These are phyloP conservation scores for Pogostemon cablin DNA, from an alignment of 257 asterid genomes.

Conservation along the genomic window DNA sequence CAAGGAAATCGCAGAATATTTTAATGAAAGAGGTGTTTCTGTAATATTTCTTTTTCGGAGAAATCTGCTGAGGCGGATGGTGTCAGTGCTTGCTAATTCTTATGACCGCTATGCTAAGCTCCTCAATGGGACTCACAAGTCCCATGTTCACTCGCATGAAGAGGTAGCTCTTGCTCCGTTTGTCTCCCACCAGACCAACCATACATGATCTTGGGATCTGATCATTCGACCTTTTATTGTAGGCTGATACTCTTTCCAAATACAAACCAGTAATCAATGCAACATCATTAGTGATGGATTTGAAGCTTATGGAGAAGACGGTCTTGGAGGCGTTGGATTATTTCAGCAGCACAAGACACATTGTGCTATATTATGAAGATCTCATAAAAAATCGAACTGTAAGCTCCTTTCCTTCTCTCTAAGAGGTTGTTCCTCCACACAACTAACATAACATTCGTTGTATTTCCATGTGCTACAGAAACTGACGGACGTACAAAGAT, in stretches of 20 bases:
- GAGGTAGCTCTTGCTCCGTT: slow-evolving; percentile 46
- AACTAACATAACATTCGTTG: neutral
- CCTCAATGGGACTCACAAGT: slow-evolving; percentile 76
- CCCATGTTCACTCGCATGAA: slow-evolving; percentile 73
- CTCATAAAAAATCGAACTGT: slow-evolving; percentile 74
- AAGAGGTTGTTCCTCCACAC: no score
- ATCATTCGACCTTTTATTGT: slow-evolving; percentile 24
- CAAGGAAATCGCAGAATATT: slow-evolving; percentile 58
- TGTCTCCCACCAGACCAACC: neutral
- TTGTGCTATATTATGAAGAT: slow-evolving; percentile 82
- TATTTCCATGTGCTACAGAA: slow-evolving; percentile 49
- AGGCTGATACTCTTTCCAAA: slow-evolving; percentile 80
- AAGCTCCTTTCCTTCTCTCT: slow-evolving; percentile 33
- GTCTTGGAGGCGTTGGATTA: slow-evolving; percentile 55
- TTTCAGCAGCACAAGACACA: slow-evolving; percentile 72
- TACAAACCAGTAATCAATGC: slow-evolving; percentile 74
- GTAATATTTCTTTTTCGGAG: slow-evolving; percentile 68
- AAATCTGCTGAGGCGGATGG: slow-evolving; percentile 70
- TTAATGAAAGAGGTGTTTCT: slow-evolving; percentile 59
- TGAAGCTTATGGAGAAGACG: slow-evolving; percentile 64
- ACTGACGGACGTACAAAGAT: slow-evolving; percentile 65
- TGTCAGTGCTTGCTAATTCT: slow-evolving; percentile 72
- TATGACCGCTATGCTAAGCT: slow-evolving; percentile 67
- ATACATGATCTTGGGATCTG: neutral
- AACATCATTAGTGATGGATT: slow-evolving; percentile 55